Percentiles rank a stretch among this genome's conserved stretches.
phyloP scores from a whole-genome alignment of 2,329 filamentous ascomycete species.

The Fusarium pseudoanthophilum region DNA sequence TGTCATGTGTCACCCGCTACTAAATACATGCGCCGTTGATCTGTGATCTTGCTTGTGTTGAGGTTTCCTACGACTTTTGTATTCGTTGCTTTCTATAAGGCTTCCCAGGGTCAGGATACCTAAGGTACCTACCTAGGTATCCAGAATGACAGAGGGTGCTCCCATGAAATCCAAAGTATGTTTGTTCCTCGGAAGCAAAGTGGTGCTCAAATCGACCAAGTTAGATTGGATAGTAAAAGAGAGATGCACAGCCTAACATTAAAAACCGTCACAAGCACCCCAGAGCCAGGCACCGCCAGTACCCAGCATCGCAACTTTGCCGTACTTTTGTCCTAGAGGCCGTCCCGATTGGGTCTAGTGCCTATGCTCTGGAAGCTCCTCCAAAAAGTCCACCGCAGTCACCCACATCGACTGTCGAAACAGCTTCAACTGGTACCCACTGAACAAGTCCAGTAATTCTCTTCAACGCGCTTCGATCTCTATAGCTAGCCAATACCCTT shows the following conservation, averaged over 20 bases:
- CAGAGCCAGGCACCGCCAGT: background rate
- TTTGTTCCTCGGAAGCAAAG: background rate
- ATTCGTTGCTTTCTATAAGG: background rate
- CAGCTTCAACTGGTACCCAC: constrained; percentile 16
- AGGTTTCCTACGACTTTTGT: background rate
- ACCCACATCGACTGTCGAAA: constrained; percentile 22
- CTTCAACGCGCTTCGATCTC: background rate
- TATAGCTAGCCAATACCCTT: background rate
- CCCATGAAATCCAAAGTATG: background rate
- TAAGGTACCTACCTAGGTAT: too few species aligned
- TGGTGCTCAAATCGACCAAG: background rate
- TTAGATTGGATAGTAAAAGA: background rate
- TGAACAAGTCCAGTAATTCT: background rate
- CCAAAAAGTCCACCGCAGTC: constrained; percentile 41
- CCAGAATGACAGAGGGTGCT: background rate
- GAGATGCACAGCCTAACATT: background rate
- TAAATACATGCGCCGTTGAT: background rate
- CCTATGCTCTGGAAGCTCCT: constrained; percentile 27
- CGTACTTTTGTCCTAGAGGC: background rate
- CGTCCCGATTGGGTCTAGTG: constrained; percentile 39
- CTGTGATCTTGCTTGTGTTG: background rate
- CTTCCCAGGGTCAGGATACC: background rate
- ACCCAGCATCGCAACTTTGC: background rate
- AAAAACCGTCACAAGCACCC: background rate
- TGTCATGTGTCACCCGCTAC: background rate